Percentiles rank a stretch among this genome's conserved stretches.
Evolutionary conservation across 2,329 filamentous ascomycete species (phyloP).

Genomic region (Ceratocystis eucalypticola): DNA sequence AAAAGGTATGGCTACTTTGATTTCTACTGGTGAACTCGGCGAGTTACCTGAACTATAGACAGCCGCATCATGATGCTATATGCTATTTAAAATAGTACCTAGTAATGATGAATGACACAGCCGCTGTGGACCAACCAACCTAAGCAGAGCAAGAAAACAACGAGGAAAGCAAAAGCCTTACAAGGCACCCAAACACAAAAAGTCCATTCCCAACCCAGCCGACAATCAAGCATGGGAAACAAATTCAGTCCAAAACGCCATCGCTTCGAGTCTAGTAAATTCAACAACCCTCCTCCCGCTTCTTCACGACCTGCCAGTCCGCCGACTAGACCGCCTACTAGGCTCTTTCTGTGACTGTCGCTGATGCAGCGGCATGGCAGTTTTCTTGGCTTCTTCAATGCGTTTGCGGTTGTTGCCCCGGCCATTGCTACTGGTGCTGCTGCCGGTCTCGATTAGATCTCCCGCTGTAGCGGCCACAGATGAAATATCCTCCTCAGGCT

Average conservation of each 20-base stretch:
- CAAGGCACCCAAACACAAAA: not conserved
- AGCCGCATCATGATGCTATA: not conserved
- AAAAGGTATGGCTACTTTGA: not conserved
- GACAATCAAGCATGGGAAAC: not conserved
- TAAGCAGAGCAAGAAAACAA: not conserved
- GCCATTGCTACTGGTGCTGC: not conserved
- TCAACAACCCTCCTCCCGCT: not conserved
- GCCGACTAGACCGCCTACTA: conserved; percentile 10
- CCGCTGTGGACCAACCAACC: not conserved
- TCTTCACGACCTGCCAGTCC: not conserved
- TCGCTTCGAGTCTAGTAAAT: conserved; percentile 1
- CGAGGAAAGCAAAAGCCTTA: not conserved
- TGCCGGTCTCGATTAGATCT: conserved; percentile 13
- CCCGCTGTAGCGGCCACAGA: conserved; percentile 1
- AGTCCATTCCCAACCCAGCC: not conserved
- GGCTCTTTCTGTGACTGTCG: conserved; percentile 15
- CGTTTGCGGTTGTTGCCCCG: conserved; percentile 10
- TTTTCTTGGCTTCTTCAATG: conserved; percentile 19
- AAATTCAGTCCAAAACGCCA: conserved; percentile 5
- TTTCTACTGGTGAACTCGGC: not conserved
- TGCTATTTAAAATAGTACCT: conserved; percentile 1
- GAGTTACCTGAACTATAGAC: not conserved
- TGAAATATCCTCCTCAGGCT: conserved; percentile 9
- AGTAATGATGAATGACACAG: not conserved
- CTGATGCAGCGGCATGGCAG: conserved; percentile 17